Evolutionary conservation across 129 eudicot genomes (phyloP), one percentile per base, ranked within the genome.

Genomic region (Logfia minima): DNA sequence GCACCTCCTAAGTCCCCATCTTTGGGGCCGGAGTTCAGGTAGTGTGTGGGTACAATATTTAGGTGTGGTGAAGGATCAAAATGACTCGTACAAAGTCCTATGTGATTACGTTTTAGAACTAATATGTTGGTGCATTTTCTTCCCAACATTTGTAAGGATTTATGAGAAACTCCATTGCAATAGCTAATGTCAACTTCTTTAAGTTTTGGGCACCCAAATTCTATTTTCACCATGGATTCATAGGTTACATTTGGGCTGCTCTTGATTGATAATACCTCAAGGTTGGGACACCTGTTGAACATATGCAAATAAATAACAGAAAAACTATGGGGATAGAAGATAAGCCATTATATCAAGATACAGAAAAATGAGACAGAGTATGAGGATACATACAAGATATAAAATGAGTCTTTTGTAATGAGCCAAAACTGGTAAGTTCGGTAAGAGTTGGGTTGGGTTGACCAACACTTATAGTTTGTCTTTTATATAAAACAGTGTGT

Each of bases 1-100:
- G 93, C 88, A 78, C 92, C 97, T 78, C 89, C 97, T 4, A 93
- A 81, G 71, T 91, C 98, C 10, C 97, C 92, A 55, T 91, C 98
- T 79, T 89, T 93, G n/a, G 98, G 98, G 39, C 90, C 82, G 1
- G 93, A 88, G 48, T 91, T 70, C 16, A 94, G 78, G 63, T 89
- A 91, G 23, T 86, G 88, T 1, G 66, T 81, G 22, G 98, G 98
- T 21, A 94, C 92, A 7, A 89, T 75, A 31, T 92, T 87, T 10
- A 70, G 64, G 71, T 91, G 96, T 58, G 86, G 89, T 51, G 97
- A 89, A 72, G 96, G 89, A 65, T 86, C 93, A 72, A 94, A 52
- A 88, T 85, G 81, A 48, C 87, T 91, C 96, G 3, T 58, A 58
- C 14, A 58, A 58, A 58, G 22, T 58, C 64, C 13, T 21, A 89